Evolutionary conservation across 106 monocot genomes (phyloP), one percentile per base, ranked within the genome.

Genomic region (Triglochin maritima): DNA sequence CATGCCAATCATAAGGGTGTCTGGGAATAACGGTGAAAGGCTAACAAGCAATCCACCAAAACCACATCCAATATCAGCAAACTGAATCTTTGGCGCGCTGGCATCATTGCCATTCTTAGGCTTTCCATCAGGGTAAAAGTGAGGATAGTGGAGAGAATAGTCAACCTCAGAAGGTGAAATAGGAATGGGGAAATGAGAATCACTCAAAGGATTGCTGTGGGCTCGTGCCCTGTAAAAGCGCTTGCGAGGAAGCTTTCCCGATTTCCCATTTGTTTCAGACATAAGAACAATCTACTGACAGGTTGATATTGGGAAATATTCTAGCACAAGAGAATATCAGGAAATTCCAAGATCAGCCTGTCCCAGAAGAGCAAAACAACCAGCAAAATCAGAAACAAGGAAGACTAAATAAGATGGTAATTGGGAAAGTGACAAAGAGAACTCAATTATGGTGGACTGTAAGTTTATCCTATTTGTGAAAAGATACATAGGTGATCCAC

Each of bases 161-260:
- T 98, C 91, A 7, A 91, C 70, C 14, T 98, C 86, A 7, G 77
- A 56, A 43, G 91, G 96, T 42, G 80, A 76, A 14, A 86, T 78
- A 52, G 96, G 91, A 49, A 98, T 72, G 7, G 96, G 96, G 74
- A 98, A 98, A 76, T 98, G 88, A 5, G 88, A 98, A 70, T 98
- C 96, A 64, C 96, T 91, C 10, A 98, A 78, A 4, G 96, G 96
- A 77, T 98, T 98, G 80, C 96, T 98, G 80, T 98, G 96, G n/a
- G 96, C 96, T 44, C 96, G 72, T 46, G 96, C 91, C 71, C 96
- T 80, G 64, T 88, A 98, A 72, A 98, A 98, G 6, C 91, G 79
- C 63, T 91, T 98, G 69, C 88, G 57, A 1, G 91, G 96, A 46
- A 83, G 90, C 13, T 65, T 80, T 5, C 57, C 62, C 0, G 81